Evolutionary conservation across 2,329 filamentous ascomycete species (phyloP).

Genomic region (Epichloe bromicola): DNA sequence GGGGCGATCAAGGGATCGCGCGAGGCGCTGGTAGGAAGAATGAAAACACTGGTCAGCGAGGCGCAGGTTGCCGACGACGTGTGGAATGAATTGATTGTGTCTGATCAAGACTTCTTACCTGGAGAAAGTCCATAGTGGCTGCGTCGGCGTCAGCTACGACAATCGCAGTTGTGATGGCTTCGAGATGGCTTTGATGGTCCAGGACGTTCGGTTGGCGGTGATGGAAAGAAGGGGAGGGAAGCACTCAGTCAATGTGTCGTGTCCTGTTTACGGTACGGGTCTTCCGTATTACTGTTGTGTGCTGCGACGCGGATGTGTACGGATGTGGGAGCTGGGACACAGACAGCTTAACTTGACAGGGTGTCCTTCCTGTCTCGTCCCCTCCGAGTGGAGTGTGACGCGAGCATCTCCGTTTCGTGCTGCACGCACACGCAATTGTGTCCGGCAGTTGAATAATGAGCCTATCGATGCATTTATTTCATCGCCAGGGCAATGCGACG

Average conservation of each 20-base stretch:
- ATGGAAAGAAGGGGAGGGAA: neutral
- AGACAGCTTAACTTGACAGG: neutral
- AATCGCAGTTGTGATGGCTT: conserved; percentile 1
- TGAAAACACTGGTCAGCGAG: neutral
- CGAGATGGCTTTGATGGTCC: neutral
- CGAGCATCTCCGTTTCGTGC: too few species aligned
- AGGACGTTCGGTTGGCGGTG: neutral
- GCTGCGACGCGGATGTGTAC: neutral
- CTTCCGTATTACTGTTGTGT: neutral
- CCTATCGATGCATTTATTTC: too few species aligned
- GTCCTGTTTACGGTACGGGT: neutral
- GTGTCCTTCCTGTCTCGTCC: conserved; percentile 3
- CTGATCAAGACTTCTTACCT: conserved; percentile 20
- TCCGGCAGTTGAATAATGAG: too few species aligned
- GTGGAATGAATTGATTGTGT: too few species aligned
- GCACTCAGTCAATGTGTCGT: neutral
- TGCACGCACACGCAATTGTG: too few species aligned
- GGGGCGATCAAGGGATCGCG: conserved; percentile 76
- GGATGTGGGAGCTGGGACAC: neutral
- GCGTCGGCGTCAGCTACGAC: neutral
- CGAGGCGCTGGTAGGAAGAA: conserved; percentile 45
- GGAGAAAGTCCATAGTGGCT: conserved; percentile 31
- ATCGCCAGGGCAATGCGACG: too few species aligned
- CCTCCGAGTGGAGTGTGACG: too few species aligned
- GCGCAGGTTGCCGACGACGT: too few species aligned